phyloP scores from a whole-genome alignment of 1,284 basidiomycete genomes.

The Apiotrichum brassicae region DNA sequence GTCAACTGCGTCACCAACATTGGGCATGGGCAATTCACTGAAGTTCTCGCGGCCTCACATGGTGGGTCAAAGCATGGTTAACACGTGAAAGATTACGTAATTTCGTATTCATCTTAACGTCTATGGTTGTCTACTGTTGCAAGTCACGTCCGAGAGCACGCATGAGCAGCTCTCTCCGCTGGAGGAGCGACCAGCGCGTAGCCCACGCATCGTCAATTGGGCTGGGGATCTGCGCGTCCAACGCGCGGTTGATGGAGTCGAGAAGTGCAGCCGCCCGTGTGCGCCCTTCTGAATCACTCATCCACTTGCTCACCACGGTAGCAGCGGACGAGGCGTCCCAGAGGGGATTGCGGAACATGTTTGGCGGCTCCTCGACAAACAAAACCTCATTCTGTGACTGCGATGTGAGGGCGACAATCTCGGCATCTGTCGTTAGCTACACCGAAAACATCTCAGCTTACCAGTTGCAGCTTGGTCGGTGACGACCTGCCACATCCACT shows the following conservation, averaged over 20 bases:
- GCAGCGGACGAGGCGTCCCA: conserved; percentile 25
- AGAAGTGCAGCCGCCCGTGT: neutral
- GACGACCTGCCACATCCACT: conserved; percentile 21
- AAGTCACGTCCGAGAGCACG: neutral
- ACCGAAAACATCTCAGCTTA: conserved; percentile 12
- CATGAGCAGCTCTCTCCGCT: neutral
- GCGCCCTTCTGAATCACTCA: neutral
- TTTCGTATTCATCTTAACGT: no score
- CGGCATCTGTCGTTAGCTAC: neutral
- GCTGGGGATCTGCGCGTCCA: neutral
- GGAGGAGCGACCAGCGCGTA: neutral
- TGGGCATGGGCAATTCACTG: no score
- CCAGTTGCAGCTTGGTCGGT: conserved; percentile 13
- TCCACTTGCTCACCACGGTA: no score
- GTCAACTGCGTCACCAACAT: no score
- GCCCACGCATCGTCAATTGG: conserved; percentile 2
- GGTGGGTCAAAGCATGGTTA: no score
- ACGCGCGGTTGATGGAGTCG: neutral
- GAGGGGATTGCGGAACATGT: conserved; percentile 39
- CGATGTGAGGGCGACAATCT: neutral
- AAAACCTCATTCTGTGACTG: conserved; percentile 19
- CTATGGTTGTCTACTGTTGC: no score
- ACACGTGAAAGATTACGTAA: no score
- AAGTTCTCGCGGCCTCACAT: no score
- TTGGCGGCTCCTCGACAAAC: conserved; percentile 43